A percentile compares a stretch with the other conserved stretches of the same genome.
Conservation (phyloP, 2,329 filamentous ascomycete genomes). For the Zymoseptoria brevis region DNA sequence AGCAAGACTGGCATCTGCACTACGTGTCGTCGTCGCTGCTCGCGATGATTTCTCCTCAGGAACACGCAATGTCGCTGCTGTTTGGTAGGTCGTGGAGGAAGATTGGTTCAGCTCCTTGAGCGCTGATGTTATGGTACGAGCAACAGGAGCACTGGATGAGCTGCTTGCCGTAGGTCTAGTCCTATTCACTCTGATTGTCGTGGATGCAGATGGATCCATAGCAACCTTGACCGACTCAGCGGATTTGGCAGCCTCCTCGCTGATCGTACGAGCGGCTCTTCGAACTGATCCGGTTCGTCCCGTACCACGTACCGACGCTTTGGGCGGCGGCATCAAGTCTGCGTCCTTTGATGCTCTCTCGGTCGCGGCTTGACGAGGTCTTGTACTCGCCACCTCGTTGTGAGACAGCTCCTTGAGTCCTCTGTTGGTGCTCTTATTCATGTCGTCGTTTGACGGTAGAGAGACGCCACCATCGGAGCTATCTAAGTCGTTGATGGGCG, state of each 20-base stretch:
- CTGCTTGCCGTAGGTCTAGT: slow-evolving; percentile 13
- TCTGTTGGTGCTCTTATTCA: slow-evolving; percentile 31
- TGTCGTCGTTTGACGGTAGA: slow-evolving; percentile 21
- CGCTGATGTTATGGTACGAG: slow-evolving; percentile 11
- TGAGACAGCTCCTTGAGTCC: slow-evolving; percentile 39
- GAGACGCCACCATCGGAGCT: slow-evolving; percentile 19
- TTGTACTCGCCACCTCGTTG: slow-evolving; percentile 32
- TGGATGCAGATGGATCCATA: slow-evolving; percentile 16
- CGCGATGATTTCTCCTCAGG: slow-evolving; percentile 23
- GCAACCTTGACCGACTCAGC: slow-evolving; percentile 19
- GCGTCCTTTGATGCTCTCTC: slow-evolving; percentile 22
- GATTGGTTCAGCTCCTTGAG: slow-evolving; percentile 20
- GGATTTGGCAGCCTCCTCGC: slow-evolving; percentile 27
- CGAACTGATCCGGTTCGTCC: slow-evolving; percentile 23
- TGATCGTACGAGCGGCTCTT: slow-evolving; percentile 26
- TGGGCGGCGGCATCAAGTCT: slow-evolving; percentile 27
- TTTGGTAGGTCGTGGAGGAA: slow-evolving; percentile 19
- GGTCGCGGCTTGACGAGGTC: slow-evolving; percentile 9
- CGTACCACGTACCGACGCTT: slow-evolving; percentile 15
- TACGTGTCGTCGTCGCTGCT: slow-evolving; percentile 21
- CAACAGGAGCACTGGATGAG: slow-evolving; percentile 11
- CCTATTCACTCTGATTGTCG: slow-evolving; percentile 17
- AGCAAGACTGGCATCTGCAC: slow-evolving; percentile 31
- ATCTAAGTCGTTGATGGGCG: slow-evolving; percentile 29
- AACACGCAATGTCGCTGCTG: slow-evolving; percentile 16